phyloP scores from a whole-genome alignment of 306 rosid genomes.

The Comarum palustre region DNA sequence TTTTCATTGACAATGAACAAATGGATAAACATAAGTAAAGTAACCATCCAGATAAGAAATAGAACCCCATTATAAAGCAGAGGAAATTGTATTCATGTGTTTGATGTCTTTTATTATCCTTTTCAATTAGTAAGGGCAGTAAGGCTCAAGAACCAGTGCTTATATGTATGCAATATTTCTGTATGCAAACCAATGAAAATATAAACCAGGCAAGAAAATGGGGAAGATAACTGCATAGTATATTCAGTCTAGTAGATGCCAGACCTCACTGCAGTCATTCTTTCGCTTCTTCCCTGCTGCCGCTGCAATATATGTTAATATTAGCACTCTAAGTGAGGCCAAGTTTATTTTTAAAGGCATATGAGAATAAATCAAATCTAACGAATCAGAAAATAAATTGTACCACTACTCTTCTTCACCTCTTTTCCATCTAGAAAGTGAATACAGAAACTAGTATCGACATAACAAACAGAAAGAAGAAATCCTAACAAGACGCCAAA shows the following conservation, averaged over 20 bases:
- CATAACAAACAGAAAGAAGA: not conserved
- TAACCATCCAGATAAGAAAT: not conserved
- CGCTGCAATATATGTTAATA: slow-evolving; percentile 48
- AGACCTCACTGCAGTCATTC: slow-evolving; percentile 65
- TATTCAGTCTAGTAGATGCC: slow-evolving; percentile 34
- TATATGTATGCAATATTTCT: not conserved
- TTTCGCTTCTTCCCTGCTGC: slow-evolving; percentile 70
- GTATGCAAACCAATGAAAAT: not conserved
- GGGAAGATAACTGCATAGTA: slow-evolving; percentile 10
- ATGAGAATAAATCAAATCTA: slow-evolving; percentile 8
- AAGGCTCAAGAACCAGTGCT: slow-evolving; percentile 6
- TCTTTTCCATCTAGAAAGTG: slow-evolving; percentile 52
- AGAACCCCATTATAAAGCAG: not conserved
- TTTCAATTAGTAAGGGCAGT: not conserved
- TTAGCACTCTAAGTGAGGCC: slow-evolving; percentile 3
- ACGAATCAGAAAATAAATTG: slow-evolving; percentile 18
- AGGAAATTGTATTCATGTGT: not conserved
- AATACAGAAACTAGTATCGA: slow-evolving; percentile 24
- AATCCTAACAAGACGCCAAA: not conserved
- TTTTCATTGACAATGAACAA: not conserved
- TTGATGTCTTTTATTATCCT: not conserved
- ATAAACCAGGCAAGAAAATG: not conserved
- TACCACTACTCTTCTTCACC: slow-evolving; percentile 70
- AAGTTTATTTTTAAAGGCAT: slow-evolving; percentile 7
- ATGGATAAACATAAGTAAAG: not conserved